Conservation (phyloP, 2,329 filamentous ascomycete genomes). For the Ustulina deusta region DNA sequence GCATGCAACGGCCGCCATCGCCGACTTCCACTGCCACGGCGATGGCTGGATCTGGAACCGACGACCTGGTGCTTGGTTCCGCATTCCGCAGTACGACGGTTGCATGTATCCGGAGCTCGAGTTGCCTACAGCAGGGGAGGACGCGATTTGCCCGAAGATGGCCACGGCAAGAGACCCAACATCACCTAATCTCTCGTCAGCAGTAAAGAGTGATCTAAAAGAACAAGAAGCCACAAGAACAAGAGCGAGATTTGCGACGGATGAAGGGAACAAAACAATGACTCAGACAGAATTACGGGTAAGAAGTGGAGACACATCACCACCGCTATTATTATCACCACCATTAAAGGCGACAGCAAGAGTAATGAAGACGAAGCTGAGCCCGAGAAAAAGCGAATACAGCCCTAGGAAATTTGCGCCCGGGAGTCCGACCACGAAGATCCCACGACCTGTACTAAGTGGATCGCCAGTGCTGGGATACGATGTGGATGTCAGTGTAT, state of each 20-base stretch:
- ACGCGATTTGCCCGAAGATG: conserved; percentile 42
- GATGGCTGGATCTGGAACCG: conserved; percentile 48
- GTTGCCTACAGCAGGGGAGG: conserved; percentile 45
- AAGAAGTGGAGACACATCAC: neutral
- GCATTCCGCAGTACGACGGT: conserved; percentile 50
- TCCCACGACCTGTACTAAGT: conserved; percentile 16
- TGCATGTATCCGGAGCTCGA: conserved; percentile 46
- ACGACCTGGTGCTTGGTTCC: conserved; percentile 46
- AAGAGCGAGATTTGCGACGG: too few relatives aligned
- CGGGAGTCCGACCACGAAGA: conserved; percentile 23
- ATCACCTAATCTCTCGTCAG: neutral
- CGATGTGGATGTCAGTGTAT: conserved; percentile 5
- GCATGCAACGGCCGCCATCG: conserved; percentile 47
- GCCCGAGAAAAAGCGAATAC: conserved; percentile 19
- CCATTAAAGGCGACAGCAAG: conserved; percentile 4
- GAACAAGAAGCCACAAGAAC: neutral
- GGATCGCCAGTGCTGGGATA: conserved; percentile 20
- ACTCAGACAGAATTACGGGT: neutral
- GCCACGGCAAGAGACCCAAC: neutral
- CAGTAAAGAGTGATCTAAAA: neutral
- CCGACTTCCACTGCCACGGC: conserved; percentile 46
- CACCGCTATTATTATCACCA: neutral
- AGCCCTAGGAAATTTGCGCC: conserved; percentile 25
- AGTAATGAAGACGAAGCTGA: conserved; percentile 7
- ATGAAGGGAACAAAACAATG: neutral